Evolutionary conservation across 1,284 basidiomycete genomes (phyloP).

Genomic region (Lentinula novae-zelandiae): DNA sequence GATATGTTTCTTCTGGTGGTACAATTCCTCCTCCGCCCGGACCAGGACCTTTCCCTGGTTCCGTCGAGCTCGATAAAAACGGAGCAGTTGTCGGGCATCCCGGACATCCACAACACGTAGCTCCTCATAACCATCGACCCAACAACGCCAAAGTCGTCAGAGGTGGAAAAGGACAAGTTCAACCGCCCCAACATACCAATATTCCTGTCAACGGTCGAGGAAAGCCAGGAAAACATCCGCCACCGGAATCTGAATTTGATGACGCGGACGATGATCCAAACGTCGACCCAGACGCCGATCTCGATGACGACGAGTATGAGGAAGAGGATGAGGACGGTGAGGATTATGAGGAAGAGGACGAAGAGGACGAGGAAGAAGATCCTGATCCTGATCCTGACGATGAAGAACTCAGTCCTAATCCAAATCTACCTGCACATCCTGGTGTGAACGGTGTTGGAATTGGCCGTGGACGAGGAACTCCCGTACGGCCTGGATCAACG

Average conservation of each 20-base stretch:
- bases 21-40: conserved; percentile 89
- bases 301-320: conserved; percentile 55
- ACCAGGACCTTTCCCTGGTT: conserved; percentile 97
- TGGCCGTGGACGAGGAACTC: conserved; percentile 54
- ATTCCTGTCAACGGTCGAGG: conserved; percentile 36
- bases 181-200: conserved; percentile 16
- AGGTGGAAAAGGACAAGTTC: conserved; percentile 14
- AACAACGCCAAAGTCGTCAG: conserved; percentile 17
- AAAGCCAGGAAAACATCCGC: conserved; percentile 23
- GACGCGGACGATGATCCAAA: conserved; percentile 30
- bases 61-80: conserved; percentile 92
- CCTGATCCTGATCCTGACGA: conserved; percentile 13
- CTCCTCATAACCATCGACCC: conserved; percentile 27
- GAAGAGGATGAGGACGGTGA: conserved; percentile 37
- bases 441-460: conserved; percentile 63
- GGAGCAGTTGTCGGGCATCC: conserved; percentile 63
- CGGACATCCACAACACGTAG: conserved; percentile 46
- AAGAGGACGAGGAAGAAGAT: conserved; percentile 27
- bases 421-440: background rate
- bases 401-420: background rate
- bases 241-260: conserved; percentile 59
- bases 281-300: background rate
- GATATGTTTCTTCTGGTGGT: conserved; percentile 83
- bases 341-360: conserved; percentile 39
- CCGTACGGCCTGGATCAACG: conserved; percentile 24